phyloP scores from a whole-genome alignment of 2,329 filamentous ascomycete species.

The Aspergillus aculeatus region DNA sequence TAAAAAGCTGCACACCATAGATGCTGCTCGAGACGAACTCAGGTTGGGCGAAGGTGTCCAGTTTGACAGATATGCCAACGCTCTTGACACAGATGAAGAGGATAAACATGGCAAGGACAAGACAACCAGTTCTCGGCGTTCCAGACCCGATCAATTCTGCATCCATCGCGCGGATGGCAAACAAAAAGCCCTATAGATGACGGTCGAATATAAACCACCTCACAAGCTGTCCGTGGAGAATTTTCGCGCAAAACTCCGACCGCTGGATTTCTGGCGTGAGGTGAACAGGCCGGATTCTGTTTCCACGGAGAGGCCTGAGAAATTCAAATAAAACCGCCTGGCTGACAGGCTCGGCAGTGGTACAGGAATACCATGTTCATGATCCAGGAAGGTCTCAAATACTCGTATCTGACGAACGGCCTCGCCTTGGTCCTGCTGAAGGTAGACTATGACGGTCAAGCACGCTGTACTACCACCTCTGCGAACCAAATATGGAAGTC shows the following conservation, averaged over 20 bases:
- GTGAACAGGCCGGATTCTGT: conserved; percentile 16
- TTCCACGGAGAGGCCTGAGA: conserved; percentile 14
- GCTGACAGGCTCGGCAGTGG: conserved; percentile 21
- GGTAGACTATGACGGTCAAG: conserved; percentile 22
- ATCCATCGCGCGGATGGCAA: neutral
- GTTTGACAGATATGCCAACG: conserved; percentile 5
- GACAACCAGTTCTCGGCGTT: too few relatives aligned
- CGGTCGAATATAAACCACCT: conserved; percentile 22
- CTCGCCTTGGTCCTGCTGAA: conserved; percentile 20
- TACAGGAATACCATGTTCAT: conserved; percentile 30
- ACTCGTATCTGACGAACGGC: conserved; percentile 27
- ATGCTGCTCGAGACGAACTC: neutral
- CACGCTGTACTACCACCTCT: conserved; percentile 26
- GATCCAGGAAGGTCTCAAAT: conserved; percentile 28
- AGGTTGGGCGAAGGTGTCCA: neutral
- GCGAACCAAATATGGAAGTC: conserved; percentile 23
- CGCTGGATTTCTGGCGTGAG: conserved; percentile 20
- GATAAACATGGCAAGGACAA: neutral
- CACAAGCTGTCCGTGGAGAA: conserved; percentile 19
- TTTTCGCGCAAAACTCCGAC: conserved; percentile 17
- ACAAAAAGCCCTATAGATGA: conserved; percentile 14
- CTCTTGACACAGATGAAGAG: conserved; percentile 8
- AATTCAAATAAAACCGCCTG: conserved; percentile 24
- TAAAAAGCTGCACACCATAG: neutral
- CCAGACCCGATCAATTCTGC: neutral